Evolutionary conservation across 139 green algal genomes (phyloP), one percentile per base, ranked within the genome.

Genomic region (Pleodorina starrii): DNA sequence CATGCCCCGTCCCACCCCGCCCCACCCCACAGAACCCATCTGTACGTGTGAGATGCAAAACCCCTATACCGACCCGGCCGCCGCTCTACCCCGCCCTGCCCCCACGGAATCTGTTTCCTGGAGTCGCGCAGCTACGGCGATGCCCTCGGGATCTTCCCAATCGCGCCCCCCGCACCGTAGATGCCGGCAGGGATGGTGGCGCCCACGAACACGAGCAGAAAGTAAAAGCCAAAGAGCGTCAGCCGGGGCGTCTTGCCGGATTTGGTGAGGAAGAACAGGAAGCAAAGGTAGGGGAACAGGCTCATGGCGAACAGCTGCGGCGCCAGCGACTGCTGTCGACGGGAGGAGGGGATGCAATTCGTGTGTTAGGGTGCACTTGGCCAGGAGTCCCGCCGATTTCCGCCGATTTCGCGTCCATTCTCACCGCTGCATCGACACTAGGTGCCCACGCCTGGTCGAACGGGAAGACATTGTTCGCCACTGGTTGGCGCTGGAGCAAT

Each of bases 171-270:
- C n/a, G n/a, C 92, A 96, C 95, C 96, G 60, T 97, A 97, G 63
- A 99, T 98, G 43, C 96, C 97, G n/a, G 96, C 96, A 29, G 97
- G 97, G 32, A 99, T 99, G 17, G 97, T 98, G 0, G 93, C 97
- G 44, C 94, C 96, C 0, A 99, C 98, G 89, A 99, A 99, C 0
- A 95, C 97, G 11, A 99, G 94, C 16, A 99, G 93, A 93, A 99
- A 99, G 91, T 98, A 98, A 84, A 99, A 99, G 11, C 98, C 98
- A 71, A 97, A 96, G 0, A 98, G 79, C 3, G 91, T 93, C 2
- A 97, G 76, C 1, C 71, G 86, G 11, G 96, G 95, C 35, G 98
- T 96, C 84, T 96, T 91, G 51, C 94, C 95, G 0, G 93, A 96
- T 6, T 91, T 91, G 0, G 91, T 96, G 0, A 99, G 89, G 87